These are phyloP conservation scores for Cercospora brassicicola DNA, from an alignment of 2,329 filamentous ascomycete genomes.

Conservation along the genomic window DNA sequence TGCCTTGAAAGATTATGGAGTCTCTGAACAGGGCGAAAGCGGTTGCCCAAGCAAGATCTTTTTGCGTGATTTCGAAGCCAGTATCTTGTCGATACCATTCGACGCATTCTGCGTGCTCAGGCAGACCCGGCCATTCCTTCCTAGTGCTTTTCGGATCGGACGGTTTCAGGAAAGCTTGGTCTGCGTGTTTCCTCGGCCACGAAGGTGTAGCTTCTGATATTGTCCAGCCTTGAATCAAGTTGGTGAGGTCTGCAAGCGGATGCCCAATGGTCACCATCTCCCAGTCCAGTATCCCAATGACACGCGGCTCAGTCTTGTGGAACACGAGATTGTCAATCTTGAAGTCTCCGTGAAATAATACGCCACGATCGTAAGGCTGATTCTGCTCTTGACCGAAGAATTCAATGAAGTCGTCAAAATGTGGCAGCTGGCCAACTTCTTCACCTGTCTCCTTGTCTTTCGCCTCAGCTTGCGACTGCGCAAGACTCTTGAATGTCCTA, in stretches of 20 bases:
- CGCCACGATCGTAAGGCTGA: constrained; percentile 75
- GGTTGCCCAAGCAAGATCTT: constrained; percentile 62
- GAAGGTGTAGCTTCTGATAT: constrained; percentile 30
- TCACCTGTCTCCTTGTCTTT: constrained; percentile 74
- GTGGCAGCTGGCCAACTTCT: constrained; percentile 77
- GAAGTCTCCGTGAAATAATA: constrained; percentile 91
- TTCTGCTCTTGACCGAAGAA: constrained; percentile 71
- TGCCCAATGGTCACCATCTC: constrained; percentile 99
- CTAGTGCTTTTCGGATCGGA: constrained; percentile 20
- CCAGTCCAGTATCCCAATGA: constrained; percentile 96
- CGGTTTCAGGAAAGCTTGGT: constrained; percentile 28
- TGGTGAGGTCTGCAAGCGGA: constrained; percentile 85
- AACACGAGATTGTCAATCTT: constrained; percentile 72
- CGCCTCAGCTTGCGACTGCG: constrained; percentile 71
- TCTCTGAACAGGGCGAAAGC: constrained; percentile 62
- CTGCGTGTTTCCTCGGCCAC: constrained; percentile 32
- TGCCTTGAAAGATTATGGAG: constrained; percentile 75
- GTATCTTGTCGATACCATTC: constrained; percentile 66
- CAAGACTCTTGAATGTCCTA: constrained; percentile 76
- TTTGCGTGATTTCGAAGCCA: constrained; percentile 67
- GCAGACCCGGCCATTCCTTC: constrained; percentile 59
- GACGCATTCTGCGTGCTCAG: constrained; percentile 58
- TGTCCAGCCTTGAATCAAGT: constrained; percentile 55
- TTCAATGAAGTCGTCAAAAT: constrained; percentile 73
- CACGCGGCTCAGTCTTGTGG: constrained; percentile 79